phyloP scores from a whole-genome alignment of 495 filamentous ascomycete genomes.

The Hypomontagnella monticulosa region DNA sequence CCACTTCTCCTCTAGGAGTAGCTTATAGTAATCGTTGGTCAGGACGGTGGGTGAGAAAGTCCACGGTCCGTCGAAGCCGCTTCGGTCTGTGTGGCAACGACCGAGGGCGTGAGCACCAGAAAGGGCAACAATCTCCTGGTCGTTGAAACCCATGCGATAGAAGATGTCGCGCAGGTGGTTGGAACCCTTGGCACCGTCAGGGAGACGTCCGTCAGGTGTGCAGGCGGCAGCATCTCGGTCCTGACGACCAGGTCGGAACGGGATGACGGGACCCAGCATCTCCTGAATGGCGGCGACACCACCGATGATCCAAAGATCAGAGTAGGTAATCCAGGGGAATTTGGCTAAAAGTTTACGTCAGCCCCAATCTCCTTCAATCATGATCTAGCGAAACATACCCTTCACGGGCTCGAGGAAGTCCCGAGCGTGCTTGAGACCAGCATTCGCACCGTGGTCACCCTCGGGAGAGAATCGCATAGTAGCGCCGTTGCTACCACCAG shows the following conservation, averaged over 20 bases:
- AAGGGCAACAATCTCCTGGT: slow-evolving; percentile 94
- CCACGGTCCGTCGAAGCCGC: slow-evolving; percentile 93
- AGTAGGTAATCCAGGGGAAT: slow-evolving; percentile 96
- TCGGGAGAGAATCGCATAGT: slow-evolving; percentile 98
- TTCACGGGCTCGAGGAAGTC: slow-evolving; percentile 94
- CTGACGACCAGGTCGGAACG: slow-evolving; percentile 87
- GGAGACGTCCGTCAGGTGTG: slow-evolving; percentile 95
- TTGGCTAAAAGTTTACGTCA: slow-evolving; percentile 63
- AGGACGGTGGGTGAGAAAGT: slow-evolving; percentile 94
- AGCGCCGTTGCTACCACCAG: slow-evolving; percentile 94
- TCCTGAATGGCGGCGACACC: slow-evolving; percentile 92
- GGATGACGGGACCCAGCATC: slow-evolving; percentile 87
- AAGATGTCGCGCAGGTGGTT: slow-evolving; percentile 92
- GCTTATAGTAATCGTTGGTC: slow-evolving; percentile 92
- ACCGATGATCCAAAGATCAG: slow-evolving; percentile 93
- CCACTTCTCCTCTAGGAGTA: slow-evolving; percentile 94
- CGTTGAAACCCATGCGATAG: slow-evolving; percentile 97
- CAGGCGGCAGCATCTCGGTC: slow-evolving; percentile 87
- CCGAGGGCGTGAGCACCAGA: slow-evolving; percentile 91
- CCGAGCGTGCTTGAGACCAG: slow-evolving; percentile 85
- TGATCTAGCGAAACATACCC: slow-evolving; percentile 54
- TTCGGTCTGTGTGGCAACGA: slow-evolving; percentile 88
- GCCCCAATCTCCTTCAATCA: slow-evolving; percentile 18
- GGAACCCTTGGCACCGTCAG: slow-evolving; percentile 82
- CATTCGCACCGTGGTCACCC: slow-evolving; percentile 91